Evolutionary conservation across 108 stramenopile species (phyloP), one percentile per base, ranked within the genome.

Genomic region (Nitzschia inconspicua): DNA sequence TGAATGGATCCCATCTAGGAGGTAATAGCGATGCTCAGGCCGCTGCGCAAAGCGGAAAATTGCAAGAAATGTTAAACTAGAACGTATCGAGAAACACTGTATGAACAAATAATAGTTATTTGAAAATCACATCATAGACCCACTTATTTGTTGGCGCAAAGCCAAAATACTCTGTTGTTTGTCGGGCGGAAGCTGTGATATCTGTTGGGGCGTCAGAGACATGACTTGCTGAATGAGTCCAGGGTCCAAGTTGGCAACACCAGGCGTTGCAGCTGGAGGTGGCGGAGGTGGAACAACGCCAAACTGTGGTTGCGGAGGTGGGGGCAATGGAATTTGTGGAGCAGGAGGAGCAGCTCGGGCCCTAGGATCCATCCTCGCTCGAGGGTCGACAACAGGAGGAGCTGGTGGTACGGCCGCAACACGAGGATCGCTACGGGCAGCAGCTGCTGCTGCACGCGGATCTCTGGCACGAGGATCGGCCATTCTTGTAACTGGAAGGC

Each of bases 121-220:
- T 37, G 36, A 10, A 37, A 13, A 47, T 51, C 35, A 52, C 63
- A 47, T 63, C 40, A 49, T 40, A 42, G 41, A 51, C 25, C 75
- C 70, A 42, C 77, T 73, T 60, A 95, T 92, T 67, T 91, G 89
- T 37, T 90, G 85, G 19, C 94, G 73, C 66, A 95, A 64, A 6
- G 79, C 80, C 43, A 92, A 63, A 66, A 95, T 95, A 60, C 86
- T 88, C 50, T 80, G 79, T 66, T 89, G 86, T 64, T 95, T 95
- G 52, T 95, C 88, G 24, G 81, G 77, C 7, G 94, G 94, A 43
- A 95, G 66, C 60, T 92, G 86, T 9, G 80, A 63, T 58, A 95
- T 92, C 49, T 88, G 87, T 54, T 79, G 67, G 13, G 85, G 88
- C 28, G 72, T 83, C 54, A 94, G 66, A 4, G 80, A 73, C 91